Evolutionary conservation across 257 asterid genomes (phyloP).

Genomic region (Solanum medicagineum): DNA sequence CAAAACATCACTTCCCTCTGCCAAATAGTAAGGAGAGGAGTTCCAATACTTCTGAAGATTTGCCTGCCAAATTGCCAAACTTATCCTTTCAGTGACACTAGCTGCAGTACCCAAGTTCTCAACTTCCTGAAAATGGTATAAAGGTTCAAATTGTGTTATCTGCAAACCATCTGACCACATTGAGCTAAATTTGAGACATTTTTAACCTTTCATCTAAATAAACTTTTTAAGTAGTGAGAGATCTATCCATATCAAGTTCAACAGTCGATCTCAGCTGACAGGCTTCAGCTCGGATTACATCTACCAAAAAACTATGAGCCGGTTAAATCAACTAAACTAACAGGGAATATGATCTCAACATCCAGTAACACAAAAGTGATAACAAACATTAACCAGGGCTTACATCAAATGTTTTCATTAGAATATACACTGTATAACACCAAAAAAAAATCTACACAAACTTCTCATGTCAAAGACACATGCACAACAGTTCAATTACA

Average conservation of each 20-base stretch:
- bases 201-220: background rate
- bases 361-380: background rate
- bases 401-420: background rate
- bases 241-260: background rate
- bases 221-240: background rate
- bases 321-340: background rate
- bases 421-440: background rate
- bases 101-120: constrained; percentile 34
- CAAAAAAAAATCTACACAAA: background rate
- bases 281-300: background rate
- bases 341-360: background rate
- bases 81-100: constrained; percentile 2
- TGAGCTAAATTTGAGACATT: background rate
- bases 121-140: constrained; percentile 25
- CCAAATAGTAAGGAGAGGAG: constrained; percentile 43
- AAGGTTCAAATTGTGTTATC: background rate
- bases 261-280: background rate
- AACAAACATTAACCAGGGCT: background rate
- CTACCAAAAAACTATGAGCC: background rate
- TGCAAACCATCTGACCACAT: background rate
- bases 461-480: background rate
- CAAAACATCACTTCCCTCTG: constrained; percentile 18
- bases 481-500: background rate
- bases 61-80: constrained; percentile 20
- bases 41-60: constrained; percentile 22